Evolutionary conservation across 371 early-diverging fungal genomes (phyloP).

Genomic region (Mortierella sp.): DNA sequence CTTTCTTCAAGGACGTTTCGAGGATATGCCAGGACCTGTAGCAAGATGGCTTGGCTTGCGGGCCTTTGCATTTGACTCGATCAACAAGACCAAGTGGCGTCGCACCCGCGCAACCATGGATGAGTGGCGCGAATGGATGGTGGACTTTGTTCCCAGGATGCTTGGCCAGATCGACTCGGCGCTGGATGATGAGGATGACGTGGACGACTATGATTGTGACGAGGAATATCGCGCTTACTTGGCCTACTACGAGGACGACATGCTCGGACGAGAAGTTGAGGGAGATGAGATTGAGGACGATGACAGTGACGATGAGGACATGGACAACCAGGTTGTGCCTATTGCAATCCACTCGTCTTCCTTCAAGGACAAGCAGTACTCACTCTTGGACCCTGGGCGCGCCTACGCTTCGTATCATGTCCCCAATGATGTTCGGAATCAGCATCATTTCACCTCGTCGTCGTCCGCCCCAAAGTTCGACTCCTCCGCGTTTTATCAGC

Average conservation of each 20-base stretch:
- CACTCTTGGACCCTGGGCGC: slow-evolving; percentile 14
- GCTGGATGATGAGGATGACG: slow-evolving; percentile 22
- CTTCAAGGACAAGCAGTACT: slow-evolving; percentile 13
- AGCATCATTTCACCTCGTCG: slow-evolving; percentile 24
- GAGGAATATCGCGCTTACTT: slow-evolving; percentile 35
- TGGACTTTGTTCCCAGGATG: slow-evolving; percentile 53
- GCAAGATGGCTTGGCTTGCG: slow-evolving; percentile 68
- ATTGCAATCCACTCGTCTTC: slow-evolving; percentile 43
- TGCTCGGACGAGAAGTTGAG: slow-evolving; percentile 60
- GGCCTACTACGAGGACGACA: slow-evolving; percentile 31
- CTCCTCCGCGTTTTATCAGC: slow-evolving; percentile 48
- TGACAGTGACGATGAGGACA: slow-evolving; percentile 44
- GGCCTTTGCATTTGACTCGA: slow-evolving; percentile 67
- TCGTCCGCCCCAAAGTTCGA: slow-evolving; percentile 42
- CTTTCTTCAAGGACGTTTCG: slow-evolving; percentile 62
- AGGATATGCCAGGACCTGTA: slow-evolving; percentile 66
- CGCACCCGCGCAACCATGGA: slow-evolving; percentile 37
- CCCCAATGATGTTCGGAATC: slow-evolving; percentile 3
- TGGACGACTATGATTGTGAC: slow-evolving; percentile 20
- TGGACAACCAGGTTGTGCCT: slow-evolving; percentile 52
- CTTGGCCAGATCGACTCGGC: slow-evolving; percentile 33
- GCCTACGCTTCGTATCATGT: slow-evolving; percentile 27
- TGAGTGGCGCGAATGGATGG: slow-evolving; percentile 61
- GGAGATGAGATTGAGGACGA: slow-evolving; percentile 65
- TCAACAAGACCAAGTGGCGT: slow-evolving; percentile 31